These are phyloP conservation scores for Forsythia suspensa DNA, from an alignment of 257 asterid species.

Conservation along the genomic window DNA sequence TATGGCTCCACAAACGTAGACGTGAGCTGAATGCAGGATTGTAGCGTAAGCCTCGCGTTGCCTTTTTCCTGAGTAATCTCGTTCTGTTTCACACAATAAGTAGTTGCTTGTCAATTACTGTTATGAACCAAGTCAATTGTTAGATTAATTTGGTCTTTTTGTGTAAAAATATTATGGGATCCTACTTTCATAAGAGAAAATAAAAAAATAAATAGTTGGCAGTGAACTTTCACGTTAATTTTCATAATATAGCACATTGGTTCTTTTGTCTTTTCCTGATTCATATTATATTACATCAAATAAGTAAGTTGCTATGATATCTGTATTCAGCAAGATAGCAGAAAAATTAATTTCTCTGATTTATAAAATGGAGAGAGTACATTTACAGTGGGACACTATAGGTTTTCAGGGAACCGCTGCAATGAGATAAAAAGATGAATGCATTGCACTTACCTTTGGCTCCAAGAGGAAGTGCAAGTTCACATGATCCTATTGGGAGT, in stretches of 20 bases:
- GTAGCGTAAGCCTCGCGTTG: conserved; percentile 89
- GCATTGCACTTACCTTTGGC: conserved; percentile 41
- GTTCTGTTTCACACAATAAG: conserved; percentile 32
- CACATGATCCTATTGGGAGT: conserved; percentile 88
- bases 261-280: not conserved
- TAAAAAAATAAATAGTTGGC: not conserved
- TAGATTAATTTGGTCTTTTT: not conserved
- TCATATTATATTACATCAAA: not conserved
- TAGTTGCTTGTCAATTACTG: not conserved
- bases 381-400: no score
- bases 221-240: not conserved
- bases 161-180: not conserved
- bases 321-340: not conserved
- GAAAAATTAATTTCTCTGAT: not conserved
- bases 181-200: not conserved
- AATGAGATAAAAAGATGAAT: not conserved
- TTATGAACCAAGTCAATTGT: not conserved
- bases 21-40: conserved; percentile 85
- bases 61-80: conserved; percentile 33
- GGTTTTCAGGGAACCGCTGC: not conserved
- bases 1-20: conserved; percentile 91
- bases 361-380: not conserved
- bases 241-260: not conserved
- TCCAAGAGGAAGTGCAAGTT: conserved; percentile 82
- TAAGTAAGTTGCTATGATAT: not conserved